Percentiles rank a stretch among this genome's conserved stretches.
These are phyloP conservation scores for Arthrobotrys megalospora DNA, from an alignment of 2,329 filamentous ascomycete species.

Conservation along the genomic window DNA sequence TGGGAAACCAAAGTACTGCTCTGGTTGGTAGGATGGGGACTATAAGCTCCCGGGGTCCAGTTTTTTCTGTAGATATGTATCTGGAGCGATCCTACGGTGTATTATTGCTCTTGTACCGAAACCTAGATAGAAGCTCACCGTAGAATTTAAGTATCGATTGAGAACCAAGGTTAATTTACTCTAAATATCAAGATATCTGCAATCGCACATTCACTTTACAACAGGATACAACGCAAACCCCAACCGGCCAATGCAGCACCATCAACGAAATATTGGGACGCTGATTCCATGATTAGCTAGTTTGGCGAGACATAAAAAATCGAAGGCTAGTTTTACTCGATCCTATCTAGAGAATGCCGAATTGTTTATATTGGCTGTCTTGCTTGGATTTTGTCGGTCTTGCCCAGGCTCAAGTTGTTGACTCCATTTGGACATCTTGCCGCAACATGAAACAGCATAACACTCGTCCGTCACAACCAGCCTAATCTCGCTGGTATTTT, in stretches of 20 bases:
- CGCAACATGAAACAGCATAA: background rate
- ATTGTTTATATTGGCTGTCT: background rate
- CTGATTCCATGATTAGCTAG: too few species aligned
- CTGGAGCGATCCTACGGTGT: background rate
- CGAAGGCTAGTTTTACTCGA: too few species aligned
- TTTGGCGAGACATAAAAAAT: too few species aligned
- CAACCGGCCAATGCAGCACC: background rate
- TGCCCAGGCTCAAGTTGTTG: background rate
- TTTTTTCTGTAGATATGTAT: slow-evolving; percentile 2
- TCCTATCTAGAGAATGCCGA: too few species aligned
- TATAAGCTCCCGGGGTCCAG: slow-evolving; percentile 21
- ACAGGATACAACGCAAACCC: background rate
- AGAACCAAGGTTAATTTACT: too few species aligned
- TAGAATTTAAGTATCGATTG: too few species aligned
- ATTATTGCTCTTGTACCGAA: background rate
- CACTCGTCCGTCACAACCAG: background rate
- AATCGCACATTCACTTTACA: background rate
- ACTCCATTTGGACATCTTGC: background rate
- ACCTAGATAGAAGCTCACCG: background rate
- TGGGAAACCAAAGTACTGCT: slow-evolving; percentile 75
- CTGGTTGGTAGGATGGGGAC: slow-evolving; percentile 61
- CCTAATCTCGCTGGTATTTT: background rate
- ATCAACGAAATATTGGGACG: background rate
- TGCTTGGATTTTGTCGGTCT: background rate
- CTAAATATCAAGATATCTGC: too few species aligned